Evolutionary conservation across 441 rosid species (phyloP).

Genomic region (Cnidoscolus chayamansa): DNA sequence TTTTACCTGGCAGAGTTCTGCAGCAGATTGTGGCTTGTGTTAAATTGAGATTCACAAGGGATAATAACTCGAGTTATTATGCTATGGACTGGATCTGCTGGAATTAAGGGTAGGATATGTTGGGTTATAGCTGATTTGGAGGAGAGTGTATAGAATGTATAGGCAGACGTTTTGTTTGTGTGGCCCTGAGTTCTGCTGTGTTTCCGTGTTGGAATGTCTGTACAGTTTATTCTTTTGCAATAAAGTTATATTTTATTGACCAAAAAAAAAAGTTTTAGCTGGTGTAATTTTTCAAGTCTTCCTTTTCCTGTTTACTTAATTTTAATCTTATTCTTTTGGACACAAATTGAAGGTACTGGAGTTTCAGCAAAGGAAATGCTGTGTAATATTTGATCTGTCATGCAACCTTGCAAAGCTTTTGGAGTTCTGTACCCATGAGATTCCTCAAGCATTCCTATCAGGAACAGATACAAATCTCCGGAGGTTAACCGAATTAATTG

Average conservation of each 20-base stretch:
- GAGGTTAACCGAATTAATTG: conserved; percentile 79
- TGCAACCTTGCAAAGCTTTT: conserved; percentile 88
- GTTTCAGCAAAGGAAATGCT: conserved; percentile 85
- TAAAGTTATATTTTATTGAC: too few species aligned
- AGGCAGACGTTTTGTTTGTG: too few species aligned
- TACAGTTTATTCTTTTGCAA: too few species aligned
- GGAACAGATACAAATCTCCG: conserved; percentile 91
- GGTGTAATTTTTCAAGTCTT: background rate
- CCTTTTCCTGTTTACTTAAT: conserved; percentile 10
- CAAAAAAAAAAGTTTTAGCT: background rate
- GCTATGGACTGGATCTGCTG: too few species aligned
- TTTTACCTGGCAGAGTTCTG: background rate
- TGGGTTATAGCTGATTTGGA: too few species aligned
- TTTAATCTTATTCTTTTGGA: conserved; percentile 7
- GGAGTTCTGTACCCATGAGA: conserved; percentile 88
- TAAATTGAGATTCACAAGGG: too few species aligned
- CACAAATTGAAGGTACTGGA: conserved; percentile 55
- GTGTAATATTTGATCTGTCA: conserved; percentile 86
- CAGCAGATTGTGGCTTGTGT: too few species aligned
- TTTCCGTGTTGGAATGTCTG: too few species aligned
- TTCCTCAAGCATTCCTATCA: conserved; percentile 78
- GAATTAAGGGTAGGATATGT: too few species aligned
- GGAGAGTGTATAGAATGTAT: too few species aligned
- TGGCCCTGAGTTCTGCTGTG: too few species aligned
- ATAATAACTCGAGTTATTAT: too few species aligned